Evolutionary conservation across 1,284 basidiomycete genomes (phyloP), one percentile per base, ranked within the genome.

Genomic region (Irpex sp.): DNA sequence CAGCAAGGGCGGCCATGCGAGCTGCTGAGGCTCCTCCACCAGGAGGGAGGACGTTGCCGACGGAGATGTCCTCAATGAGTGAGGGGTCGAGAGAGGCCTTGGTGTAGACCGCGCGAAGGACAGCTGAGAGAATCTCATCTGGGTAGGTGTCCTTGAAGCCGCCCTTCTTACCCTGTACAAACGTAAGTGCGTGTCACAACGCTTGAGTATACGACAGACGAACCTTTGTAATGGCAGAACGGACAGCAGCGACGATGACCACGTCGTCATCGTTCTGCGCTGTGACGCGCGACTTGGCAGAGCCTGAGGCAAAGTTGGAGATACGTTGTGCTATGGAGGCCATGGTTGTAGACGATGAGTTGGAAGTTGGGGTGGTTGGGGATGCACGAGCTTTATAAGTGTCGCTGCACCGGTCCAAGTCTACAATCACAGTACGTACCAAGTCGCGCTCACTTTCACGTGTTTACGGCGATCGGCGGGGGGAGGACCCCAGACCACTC

Each of bases 141-240:
- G 95, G 94, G 58, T 88, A 83, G 31, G 93, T 93, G 76, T 97
- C 94, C 76, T 97, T 95, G 82, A 98, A 95, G 13, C 93, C 94
- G 62, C 96, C 96, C 76, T 97, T 97, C 77, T 85, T 92, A 35
- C 87, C 88, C 88, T 92, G 67, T 5, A 21, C 47, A n/a, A 33
- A 59, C n/a, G 15, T 5, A 56, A 37, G 35, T 46, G 9, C 8
- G 17, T 15, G 31, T 5, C 13, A 33, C 9, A 9, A 11, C 1
- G 17, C 8, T 21, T 26, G 8, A 26, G 19, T 4, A 51, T 0
- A 6, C 46, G 13, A 11, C 19, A 68, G 31, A 33, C 77, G 59
- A 19, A 92, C 93, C 83, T 94, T 95, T 46, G 95, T 97, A 68
- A 97, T 83, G 51, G 96, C 91, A 39, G 95, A 93, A 66, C 97